phyloP scores from a whole-genome alignment of 176 grass and related monocot genomes.

The Chrysopogon serrulatus region DNA sequence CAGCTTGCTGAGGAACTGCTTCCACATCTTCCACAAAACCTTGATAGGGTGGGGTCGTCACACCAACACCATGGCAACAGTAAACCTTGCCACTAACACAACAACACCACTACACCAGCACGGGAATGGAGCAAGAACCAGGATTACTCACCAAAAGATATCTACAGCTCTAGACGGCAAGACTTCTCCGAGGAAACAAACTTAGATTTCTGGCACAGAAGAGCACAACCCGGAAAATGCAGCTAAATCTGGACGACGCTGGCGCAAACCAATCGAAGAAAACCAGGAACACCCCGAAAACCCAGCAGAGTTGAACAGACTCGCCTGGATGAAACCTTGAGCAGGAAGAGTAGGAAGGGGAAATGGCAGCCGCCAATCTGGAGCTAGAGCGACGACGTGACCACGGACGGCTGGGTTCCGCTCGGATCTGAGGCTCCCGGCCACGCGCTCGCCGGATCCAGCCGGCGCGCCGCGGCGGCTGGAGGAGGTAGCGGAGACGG shows the following conservation, averaged over 20 bases:
- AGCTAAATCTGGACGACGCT: slow-evolving; percentile 32
- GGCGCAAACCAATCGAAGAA: neutral
- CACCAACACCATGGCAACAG: slow-evolving; percentile 5
- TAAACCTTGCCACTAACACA: neutral
- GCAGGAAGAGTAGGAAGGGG: neutral
- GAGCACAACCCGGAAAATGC: slow-evolving; percentile 20
- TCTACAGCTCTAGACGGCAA: neutral
- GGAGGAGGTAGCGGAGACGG: neutral
- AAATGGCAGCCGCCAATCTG: neutral
- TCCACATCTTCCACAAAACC: slow-evolving; percentile 58
- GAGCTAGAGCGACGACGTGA: neutral
- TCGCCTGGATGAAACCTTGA: neutral
- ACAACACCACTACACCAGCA: neutral
- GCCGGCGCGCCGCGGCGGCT: neutral
- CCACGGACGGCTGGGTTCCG: neutral
- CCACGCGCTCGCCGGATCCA: slow-evolving; percentile 36
- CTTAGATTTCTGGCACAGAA: neutral
- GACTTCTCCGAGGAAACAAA: neutral
- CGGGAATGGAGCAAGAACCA: neutral
- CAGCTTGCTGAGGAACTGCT: slow-evolving; percentile 85
- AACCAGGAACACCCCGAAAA: neutral
- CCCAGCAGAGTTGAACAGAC: neutral
- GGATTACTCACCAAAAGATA: neutral
- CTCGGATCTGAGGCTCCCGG: slow-evolving; percentile 21
- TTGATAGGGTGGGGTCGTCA: neutral